Conservation (phyloP, 352 stramenopile species). For the Phytophthora constricta region DNA sequence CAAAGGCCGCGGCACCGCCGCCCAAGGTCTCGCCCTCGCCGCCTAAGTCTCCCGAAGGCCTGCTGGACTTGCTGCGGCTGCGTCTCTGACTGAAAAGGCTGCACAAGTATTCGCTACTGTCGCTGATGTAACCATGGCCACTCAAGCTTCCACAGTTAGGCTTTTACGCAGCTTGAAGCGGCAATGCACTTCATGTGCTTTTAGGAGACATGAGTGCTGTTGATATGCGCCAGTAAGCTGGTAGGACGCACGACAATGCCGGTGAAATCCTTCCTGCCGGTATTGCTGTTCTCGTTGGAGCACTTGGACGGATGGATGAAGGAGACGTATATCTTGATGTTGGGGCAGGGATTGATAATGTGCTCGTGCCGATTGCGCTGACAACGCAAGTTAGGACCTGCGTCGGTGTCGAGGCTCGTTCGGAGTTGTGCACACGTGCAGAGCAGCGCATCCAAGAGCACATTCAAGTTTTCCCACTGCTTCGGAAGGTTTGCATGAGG, state of each 20-base stretch:
- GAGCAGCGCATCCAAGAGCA: background rate
- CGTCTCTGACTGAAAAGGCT: too few species aligned
- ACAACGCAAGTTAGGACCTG: background rate
- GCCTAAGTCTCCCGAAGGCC: too few species aligned
- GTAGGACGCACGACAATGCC: background rate
- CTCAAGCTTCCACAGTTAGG: background rate
- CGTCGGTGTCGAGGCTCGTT: slow-evolving; percentile 1
- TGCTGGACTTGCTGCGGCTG: too few species aligned
- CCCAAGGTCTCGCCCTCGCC: too few species aligned
- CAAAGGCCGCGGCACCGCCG: too few species aligned
- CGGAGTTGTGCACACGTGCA: background rate
- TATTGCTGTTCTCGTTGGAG: background rate
- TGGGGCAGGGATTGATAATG: slow-evolving; percentile 16
- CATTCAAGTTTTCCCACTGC: background rate
- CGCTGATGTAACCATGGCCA: background rate
- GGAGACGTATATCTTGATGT: slow-evolving; percentile 7
- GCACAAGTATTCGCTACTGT: too few species aligned
- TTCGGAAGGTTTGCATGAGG: slow-evolving; percentile 2
- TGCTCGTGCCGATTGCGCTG: slow-evolving; percentile 4
- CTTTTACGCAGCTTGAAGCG: background rate
- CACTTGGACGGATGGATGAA: background rate
- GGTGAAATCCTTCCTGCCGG: background rate
- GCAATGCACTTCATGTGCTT: background rate
- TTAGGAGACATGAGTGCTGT: background rate
- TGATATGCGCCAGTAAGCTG: slow-evolving; percentile 4